phyloP scores from a whole-genome alignment of 2,329 filamentous ascomycete genomes.

The Nemania serpens region DNA sequence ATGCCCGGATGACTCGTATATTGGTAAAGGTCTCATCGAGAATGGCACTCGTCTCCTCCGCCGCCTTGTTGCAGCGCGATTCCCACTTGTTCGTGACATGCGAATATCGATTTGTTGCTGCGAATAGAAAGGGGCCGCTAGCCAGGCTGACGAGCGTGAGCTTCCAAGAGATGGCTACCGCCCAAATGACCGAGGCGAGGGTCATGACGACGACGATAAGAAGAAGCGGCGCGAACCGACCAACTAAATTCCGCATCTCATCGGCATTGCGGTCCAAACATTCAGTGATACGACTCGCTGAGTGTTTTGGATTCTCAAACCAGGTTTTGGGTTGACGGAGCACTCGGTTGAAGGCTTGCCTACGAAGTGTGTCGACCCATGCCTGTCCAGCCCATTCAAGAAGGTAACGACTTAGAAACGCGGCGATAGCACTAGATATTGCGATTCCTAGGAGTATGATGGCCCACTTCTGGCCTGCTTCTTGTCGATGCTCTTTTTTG shows the following conservation, averaged over 20 bases:
- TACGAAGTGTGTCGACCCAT: conserved; percentile 77
- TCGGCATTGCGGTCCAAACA: conserved; percentile 82
- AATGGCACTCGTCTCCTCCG: conserved; percentile 63
- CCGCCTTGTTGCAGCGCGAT: conserved; percentile 64
- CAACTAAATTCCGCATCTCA: conserved; percentile 83
- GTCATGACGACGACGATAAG: conserved; percentile 72
- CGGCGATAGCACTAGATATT: conserved; percentile 65
- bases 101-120: conserved; percentile 68
- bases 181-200: conserved; percentile 72
- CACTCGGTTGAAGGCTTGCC: conserved; percentile 69
- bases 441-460: conserved; percentile 71
- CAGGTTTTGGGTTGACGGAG: conserved; percentile 77
- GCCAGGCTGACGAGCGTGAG: conserved; percentile 77
- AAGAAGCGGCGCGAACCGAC: conserved; percentile 73
- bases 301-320: conserved; percentile 74
- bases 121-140: conserved; percentile 69
- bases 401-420: conserved; percentile 70
- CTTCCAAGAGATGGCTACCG: conserved; percentile 75
- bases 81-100: conserved; percentile 74
- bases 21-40: conserved; percentile 78
- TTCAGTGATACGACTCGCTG: conserved; percentile 65
- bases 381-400: conserved; percentile 73
- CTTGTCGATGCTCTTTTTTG: conserved; percentile 51
- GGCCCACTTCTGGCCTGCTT: conserved; percentile 67
- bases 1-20: conserved; percentile 75